Base-by-base conservation (phyloP, 2,329 filamentous ascomycete species). In the Calonectria ilicicola region DNA sequence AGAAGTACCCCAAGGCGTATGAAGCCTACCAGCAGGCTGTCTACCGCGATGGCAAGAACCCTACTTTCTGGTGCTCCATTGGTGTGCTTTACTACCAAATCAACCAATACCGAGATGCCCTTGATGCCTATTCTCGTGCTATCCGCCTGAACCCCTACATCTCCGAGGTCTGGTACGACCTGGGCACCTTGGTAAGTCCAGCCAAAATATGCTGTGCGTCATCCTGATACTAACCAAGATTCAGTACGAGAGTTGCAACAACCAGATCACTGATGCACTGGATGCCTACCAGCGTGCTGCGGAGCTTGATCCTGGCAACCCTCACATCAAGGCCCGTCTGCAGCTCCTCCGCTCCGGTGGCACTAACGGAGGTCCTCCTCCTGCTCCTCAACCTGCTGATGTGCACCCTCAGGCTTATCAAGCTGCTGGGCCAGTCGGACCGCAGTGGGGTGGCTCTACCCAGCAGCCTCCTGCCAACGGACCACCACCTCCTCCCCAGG, bases 41-140 rank as follows among this genome's bases (percentile, higher is more conserved):
- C 46, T 99, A 99, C 82, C 95, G 97, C 70, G 97, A 99, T 83
- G 97, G 97, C 40, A 93, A 97, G 78, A 98, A 98, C 83, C 97
- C 97, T 21, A 98, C 97, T 2, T 99, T 98, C 87, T 99, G 97
- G 97, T 98, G 97, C 87, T 98, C 96, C 12, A 99, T 99, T 82
- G 97, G 97, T 83, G 97, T 99, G 19, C 90, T 99, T 72, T 99
- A 99, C 84, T 99, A 98, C 86, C 97, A 98, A 86, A 99, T 99
- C 87, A 99, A 98, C 85, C 97, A 99, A 86, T 99, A 99, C 86
- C 93, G 97, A 72, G 97, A 99, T 87, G 97, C 97, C 3, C 90
- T 99, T 66, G 97, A 99, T 86, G 97, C 97, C 46, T 99, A 98
- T 85, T 98, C 96, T 74, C 94, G 97, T 73, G 97, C 97, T 58